Evolutionary conservation across 106 monocot species (phyloP), one percentile per base, ranked within the genome.

Genomic region (Dioscorea dumetorum): DNA sequence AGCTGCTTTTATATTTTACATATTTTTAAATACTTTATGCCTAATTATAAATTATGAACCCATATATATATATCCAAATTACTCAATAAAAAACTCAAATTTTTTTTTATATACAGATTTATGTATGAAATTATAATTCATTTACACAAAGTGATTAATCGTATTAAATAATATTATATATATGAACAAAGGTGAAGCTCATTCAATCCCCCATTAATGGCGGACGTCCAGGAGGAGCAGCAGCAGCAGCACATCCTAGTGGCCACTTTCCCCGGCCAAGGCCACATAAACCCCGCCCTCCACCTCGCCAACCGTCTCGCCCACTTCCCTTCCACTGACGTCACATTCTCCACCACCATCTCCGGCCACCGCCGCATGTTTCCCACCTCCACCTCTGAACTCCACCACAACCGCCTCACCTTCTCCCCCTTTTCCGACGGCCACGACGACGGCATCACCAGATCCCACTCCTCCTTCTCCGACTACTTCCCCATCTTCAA

Each of bases 391-490:
- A 34, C 66, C 12, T 75, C 48, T 19, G 78, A 63, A 51, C 60
- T 67, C 11, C 8, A 66, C 4, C 67, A 67, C 74, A 69, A 66
- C 17, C 67, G 67, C 18, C 7, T 93, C 28, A 72, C 77, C 50
- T 84, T 72, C 68, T n/a, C 32, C 54, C 83, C 88, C 2, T 77
- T 74, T 67, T 83, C 85, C 71, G 88, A 88, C 61, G 88, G 93
- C 57, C 77, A 62, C 58, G 85, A 93, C 67, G 52, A 77, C 5
- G 83, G 76, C 7, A 68, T 71, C 64, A 52, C 69, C 17, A 8
- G 4, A 14, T 16, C 0, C 19, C 54, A 35, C 12, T 0, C 12
- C 11, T 28, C 69, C 53, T 7, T 6, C 56, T 1, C 28, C 18
- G 58, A 74, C 33, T 74, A 49, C 32, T 53, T 79, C 49, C 10